Conservation (phyloP, 1,139 yeast species). For the Trichomonascaceae sp. region DNA sequence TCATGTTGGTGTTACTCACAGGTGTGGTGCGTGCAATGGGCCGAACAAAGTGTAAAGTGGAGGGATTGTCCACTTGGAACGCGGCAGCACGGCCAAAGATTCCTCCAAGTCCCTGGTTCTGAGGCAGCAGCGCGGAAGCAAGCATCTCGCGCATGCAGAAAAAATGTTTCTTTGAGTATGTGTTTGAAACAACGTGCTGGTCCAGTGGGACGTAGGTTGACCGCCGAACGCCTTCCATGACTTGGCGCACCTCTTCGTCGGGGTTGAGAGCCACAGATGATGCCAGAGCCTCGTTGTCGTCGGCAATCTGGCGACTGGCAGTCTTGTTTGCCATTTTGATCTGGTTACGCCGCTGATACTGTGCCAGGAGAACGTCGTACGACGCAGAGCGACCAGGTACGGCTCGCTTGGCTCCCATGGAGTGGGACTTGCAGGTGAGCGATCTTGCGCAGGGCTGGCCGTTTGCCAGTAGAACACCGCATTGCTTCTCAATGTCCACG, state of each 20-base stretch:
- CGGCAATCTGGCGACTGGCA: slow-evolving; percentile 24
- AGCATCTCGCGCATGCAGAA: slow-evolving; percentile 54
- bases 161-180: slow-evolving; percentile 55
- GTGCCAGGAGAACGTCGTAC: slow-evolving; percentile 75
- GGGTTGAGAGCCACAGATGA: slow-evolving; percentile 33
- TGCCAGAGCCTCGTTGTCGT: slow-evolving; percentile 20
- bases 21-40: slow-evolving; percentile 8
- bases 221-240: slow-evolving; percentile 78
- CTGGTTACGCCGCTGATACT: slow-evolving; percentile 84
- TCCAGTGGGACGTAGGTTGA: slow-evolving; percentile 77
- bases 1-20: background rate
- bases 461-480: slow-evolving; percentile 88
- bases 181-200: slow-evolving; percentile 56
- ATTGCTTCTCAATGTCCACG: slow-evolving; percentile 88
- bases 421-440: slow-evolving; percentile 90
- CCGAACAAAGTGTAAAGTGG: slow-evolving; percentile 17
- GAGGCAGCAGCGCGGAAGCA: slow-evolving; percentile 23
- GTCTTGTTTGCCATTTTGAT: slow-evolving; percentile 44
- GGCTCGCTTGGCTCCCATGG: slow-evolving; percentile 94
- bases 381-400: slow-evolving; percentile 89
- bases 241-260: slow-evolving; percentile 90
- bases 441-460: slow-evolving; percentile 95
- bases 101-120: slow-evolving; percentile 18
- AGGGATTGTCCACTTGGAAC: slow-evolving; percentile 21
- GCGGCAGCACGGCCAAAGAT: slow-evolving; percentile 26